Evolutionary conservation across 2,329 filamentous ascomycete genomes (phyloP), one percentile per base, ranked within the genome.

Genomic region (Teratosphaeria pseudoeucalypti): DNA sequence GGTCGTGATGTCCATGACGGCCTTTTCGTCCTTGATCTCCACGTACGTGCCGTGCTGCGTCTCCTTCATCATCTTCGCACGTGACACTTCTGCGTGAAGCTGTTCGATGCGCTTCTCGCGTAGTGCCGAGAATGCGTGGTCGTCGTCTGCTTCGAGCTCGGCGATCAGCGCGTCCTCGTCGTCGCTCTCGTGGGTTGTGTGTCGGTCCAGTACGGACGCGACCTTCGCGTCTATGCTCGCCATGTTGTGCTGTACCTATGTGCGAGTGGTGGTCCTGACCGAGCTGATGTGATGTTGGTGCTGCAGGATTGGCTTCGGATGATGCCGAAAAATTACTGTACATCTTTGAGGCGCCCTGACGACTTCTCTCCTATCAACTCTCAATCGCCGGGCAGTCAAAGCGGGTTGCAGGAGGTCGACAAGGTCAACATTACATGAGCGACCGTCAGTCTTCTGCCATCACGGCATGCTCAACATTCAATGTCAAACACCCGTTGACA

Each of bases 1-100:
- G 7, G 83, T 86, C 9, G 83, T 85, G 63, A 85, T 82, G 63
- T 82, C 78, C 69, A 86, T 78, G 52, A 85, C 71, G 12, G 76
- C 70, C 68, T 84, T 82, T 68, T 86, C 84, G 61, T 78, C 78
- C 57, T 79, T 82, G 68, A 83, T 79, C 66, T 83, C 80, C 6
- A 73, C 73, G 66, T 82, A 84, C 10, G 70, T 77, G 47, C 82
- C 82, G 68, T 81, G 69, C 6, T 54, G 60, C 2, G 65, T 64
- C n/a, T 67, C 63, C 54, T 68, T 69, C 70, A 83, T 76, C 11
- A 75, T 70, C 62, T 81, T 80, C 56, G 81, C 80, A 52, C 78
- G 76, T 47, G 77, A 70, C 60, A 83, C 77, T 67, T 84, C 82
- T 49, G 76, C 74, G 67, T 84, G 81, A 14, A 85, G 73, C 66